Percentiles rank a stretch among this genome's conserved stretches.
Conservation (phyloP, 257 asterid genomes). For the Verbena officinalis region DNA sequence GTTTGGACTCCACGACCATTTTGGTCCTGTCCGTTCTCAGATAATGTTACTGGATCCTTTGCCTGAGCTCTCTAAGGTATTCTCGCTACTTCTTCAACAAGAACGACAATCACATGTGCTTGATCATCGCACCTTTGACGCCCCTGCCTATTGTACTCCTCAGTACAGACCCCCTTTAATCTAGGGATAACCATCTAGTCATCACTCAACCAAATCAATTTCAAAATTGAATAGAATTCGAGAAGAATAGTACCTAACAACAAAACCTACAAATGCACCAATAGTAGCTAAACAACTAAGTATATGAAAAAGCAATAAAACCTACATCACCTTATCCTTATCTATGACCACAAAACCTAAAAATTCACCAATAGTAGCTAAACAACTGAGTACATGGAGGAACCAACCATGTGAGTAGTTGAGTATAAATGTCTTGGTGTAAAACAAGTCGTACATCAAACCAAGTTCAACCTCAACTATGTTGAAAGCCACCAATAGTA, state of each 20-base stretch:
- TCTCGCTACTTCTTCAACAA: background rate
- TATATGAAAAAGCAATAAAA: slow-evolving; percentile 30
- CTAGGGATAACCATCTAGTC: background rate
- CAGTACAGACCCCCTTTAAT: too few species aligned
- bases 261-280: slow-evolving; percentile 23
- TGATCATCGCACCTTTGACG: too few species aligned
- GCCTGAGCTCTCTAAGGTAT: background rate
- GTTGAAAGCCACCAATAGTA: too few species aligned
- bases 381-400: slow-evolving; percentile 17
- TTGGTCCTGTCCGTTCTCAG: background rate
- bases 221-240: slow-evolving; percentile 27
- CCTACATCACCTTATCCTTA: slow-evolving; percentile 17
- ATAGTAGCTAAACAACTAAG: too few species aligned
- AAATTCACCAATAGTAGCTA: background rate
- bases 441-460: slow-evolving; percentile 32
- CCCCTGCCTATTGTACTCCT: too few species aligned
- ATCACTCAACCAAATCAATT: slow-evolving; percentile 8
- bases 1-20: background rate
- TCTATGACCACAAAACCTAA: slow-evolving; percentile 8
- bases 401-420: background rate
- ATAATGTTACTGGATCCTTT: background rate
- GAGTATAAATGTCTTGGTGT: slow-evolving; percentile 31
- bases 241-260: slow-evolving; percentile 30
- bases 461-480: slow-evolving; percentile 46
- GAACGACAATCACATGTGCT: too few species aligned